Percentiles rank a stretch among this genome's conserved stretches.
These are phyloP conservation scores for Pythium brassicae DNA, from an alignment of 352 stramenopile species.

Conservation along the genomic window DNA sequence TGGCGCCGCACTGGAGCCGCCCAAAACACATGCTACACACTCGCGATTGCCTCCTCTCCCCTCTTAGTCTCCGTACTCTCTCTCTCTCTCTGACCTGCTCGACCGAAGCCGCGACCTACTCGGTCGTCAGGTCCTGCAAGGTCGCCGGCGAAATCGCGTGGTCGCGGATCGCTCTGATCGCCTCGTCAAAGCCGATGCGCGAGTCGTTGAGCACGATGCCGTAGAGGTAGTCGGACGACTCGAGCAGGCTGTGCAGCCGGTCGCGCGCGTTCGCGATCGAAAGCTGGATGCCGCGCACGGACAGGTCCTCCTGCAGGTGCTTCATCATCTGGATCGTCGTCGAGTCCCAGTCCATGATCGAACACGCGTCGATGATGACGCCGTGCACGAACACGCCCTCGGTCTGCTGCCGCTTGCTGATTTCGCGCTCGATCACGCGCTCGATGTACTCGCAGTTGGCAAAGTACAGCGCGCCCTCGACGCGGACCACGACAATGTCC, in stretches of 20 bases:
- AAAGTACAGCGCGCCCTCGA: conserved; percentile 59
- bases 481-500: conserved; percentile 43
- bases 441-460: conserved; percentile 62
- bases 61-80: too few species aligned
- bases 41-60: too few species aligned
- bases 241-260: conserved; percentile 54
- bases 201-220: conserved; percentile 58
- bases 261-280: conserved; percentile 77
- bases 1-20: too few species aligned
- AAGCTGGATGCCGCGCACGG: conserved; percentile 50
- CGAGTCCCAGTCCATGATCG: conserved; percentile 82
- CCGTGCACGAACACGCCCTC: conserved; percentile 40
- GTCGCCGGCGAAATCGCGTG: not conserved
- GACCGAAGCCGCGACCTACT: too few species aligned
- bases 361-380: conserved; percentile 69
- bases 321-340: conserved; percentile 88
- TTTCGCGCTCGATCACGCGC: conserved; percentile 43
- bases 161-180: conserved; percentile 56
- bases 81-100: too few species aligned
- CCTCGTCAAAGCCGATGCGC: conserved; percentile 57
- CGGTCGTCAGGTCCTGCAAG: not conserved
- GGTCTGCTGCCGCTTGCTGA: conserved; percentile 32
- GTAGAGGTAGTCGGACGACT: conserved; percentile 59
- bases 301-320: conserved; percentile 58
- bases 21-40: too few species aligned